A percentile compares a stretch with the other conserved stretches of the same genome.
Evolutionary conservation across 495 filamentous ascomycete species (phyloP).

Genomic region (Trichoderma orchidacearum): DNA sequence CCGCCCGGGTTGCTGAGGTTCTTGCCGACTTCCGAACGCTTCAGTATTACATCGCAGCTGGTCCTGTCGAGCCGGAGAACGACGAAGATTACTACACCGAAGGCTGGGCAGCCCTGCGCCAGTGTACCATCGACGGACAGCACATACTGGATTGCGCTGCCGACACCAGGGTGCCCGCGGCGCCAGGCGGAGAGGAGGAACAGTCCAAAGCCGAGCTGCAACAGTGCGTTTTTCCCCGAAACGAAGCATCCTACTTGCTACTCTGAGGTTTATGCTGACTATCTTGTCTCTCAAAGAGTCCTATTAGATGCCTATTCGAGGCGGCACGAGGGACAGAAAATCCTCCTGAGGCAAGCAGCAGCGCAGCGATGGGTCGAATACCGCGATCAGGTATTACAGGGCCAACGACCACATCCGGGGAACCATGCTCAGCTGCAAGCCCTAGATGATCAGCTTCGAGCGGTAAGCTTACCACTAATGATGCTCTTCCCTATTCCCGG

Average conservation of each 20-base stretch:
- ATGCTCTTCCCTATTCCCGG: background rate
- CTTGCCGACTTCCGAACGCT: constrained; percentile 76
- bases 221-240: constrained; percentile 38
- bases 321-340: constrained; percentile 74
- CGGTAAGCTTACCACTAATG: constrained; percentile 25
- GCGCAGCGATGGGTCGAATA: constrained; percentile 70
- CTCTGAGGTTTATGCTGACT: background rate
- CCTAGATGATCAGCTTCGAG: constrained; percentile 44
- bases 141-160: constrained; percentile 49
- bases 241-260: background rate
- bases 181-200: constrained; percentile 47
- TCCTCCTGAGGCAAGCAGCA: constrained; percentile 66
- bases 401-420: constrained; percentile 42
- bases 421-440: constrained; percentile 45
- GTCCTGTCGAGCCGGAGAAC: constrained; percentile 40
- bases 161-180: constrained; percentile 49
- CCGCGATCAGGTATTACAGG: constrained; percentile 51
- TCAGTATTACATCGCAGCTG: constrained; percentile 65
- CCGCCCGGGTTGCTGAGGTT: constrained; percentile 67
- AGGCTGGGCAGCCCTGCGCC: constrained; percentile 62
- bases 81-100: constrained; percentile 64
- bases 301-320: constrained; percentile 65
- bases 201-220: constrained; percentile 60
- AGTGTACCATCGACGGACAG: constrained; percentile 64
- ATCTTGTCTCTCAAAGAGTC: constrained; percentile 36